These are phyloP conservation scores for Eucalyptus virginea DNA, from an alignment of 345 rosid genomes.

Conservation along the genomic window DNA sequence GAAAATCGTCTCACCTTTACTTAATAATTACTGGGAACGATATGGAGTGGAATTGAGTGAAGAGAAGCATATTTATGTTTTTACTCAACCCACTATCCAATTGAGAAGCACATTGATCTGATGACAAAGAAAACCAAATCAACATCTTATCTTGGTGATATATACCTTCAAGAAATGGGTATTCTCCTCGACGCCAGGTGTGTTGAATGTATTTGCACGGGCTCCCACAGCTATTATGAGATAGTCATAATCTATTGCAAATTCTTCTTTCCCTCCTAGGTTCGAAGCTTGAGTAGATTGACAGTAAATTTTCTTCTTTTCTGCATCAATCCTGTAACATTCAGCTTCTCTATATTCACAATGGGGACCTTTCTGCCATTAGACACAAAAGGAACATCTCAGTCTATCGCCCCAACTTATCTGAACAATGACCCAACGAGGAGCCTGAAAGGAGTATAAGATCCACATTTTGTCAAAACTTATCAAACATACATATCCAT, in stretches of 20 bases:
- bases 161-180: slow-evolving; percentile 58
- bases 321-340: slow-evolving; percentile 49
- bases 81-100: neutral
- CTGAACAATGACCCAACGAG: neutral
- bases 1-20: neutral
- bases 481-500: neutral
- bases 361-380: slow-evolving; percentile 33
- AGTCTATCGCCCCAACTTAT: neutral
- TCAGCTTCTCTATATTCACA: slow-evolving; percentile 59
- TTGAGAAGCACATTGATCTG: neutral
- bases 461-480: neutral
- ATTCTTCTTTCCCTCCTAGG: slow-evolving; percentile 34
- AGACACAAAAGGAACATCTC: neutral
- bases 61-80: neutral
- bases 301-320: slow-evolving; percentile 42
- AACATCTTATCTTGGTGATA: neutral
- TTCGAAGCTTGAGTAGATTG: slow-evolving; percentile 21
- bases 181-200: slow-evolving; percentile 70
- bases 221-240: slow-evolving; percentile 67
- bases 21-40: neutral
- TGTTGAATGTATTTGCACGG: slow-evolving; percentile 62
- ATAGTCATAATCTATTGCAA: slow-evolving; percentile 59
- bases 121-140: neutral
- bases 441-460: neutral
- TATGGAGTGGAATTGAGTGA: neutral